Base-by-base conservation (phyloP, 73 alveolate species). In the Paramecium biaurelia region DNA sequence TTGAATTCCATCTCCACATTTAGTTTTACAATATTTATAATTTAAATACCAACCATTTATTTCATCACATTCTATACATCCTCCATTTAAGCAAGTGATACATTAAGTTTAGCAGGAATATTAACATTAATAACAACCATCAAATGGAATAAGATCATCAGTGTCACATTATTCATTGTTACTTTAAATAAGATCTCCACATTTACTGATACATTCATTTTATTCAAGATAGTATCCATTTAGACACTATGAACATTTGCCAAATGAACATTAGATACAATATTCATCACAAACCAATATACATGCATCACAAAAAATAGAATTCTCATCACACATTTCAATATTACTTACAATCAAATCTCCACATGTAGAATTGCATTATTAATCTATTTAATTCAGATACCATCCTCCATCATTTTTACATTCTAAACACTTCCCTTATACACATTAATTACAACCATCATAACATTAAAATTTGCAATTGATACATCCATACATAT, bases 181-280 rank as follows among this genome's bases (percentile, higher is more conserved):
- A 15, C 28, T 30, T 4, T 26, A 6, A 5, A 63, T 63, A 7
- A 32, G 18, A 57, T 92, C 92, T 18, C 95, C 95, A 86, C 95
- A 92, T 7, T 14, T 28, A 42, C 85, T 35, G 5, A 5, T 5
- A 28, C 92, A 85, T 18, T 2, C 9, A 53, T 53, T 24, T 8
- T 12, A 1, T 7, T 67, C 45, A 67, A 63, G 45, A 30, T 63
- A 63, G 26, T 63, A 63, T 63, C 84, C 84, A 23, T 30, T 26
- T 14, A 11, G 6, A 11, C 86, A 72, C 18, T 72, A 2, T 34
- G 26, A 23, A 38, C 86, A 72, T 28, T 5, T 30, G 4, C 86
- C 86, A 12, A 35, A 35, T 0, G 18, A 18, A 38, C 86, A 72
- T 32, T 5, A 3, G 11, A 4, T 0, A 38, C 86, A 72, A 7